These are phyloP conservation scores for Aspergillus egyptiacus DNA, from an alignment of 495 filamentous ascomycete genomes.

Conservation along the genomic window DNA sequence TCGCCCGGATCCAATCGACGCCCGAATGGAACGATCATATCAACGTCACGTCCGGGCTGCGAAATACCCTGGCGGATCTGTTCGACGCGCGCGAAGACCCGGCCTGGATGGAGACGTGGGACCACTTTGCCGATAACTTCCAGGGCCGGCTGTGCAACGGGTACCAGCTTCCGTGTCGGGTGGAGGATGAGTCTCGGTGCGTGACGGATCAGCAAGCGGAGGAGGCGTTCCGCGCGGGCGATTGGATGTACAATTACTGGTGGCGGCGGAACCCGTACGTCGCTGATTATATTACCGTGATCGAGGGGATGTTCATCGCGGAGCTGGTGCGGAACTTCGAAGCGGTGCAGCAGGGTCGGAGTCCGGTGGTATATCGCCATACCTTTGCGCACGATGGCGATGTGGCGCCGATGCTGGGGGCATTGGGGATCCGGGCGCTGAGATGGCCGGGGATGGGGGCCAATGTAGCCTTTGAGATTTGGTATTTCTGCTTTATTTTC, in stretches of 20 bases:
- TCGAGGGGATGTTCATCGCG: conserved; percentile 38
- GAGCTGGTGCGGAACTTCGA: conserved; percentile 35
- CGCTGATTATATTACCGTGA: conserved; percentile 34
- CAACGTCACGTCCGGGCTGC: conserved; percentile 27
- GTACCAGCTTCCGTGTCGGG: conserved; percentile 32
- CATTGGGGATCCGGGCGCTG: conserved; percentile 25
- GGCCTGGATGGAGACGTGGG: conserved; percentile 35
- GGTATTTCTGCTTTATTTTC: conserved; percentile 9
- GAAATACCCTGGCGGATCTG: conserved; percentile 30
- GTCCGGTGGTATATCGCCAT: conserved; percentile 27
- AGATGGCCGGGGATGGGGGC: conserved; percentile 35
- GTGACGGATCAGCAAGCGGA: conserved; percentile 30
- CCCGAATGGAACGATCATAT: conserved; percentile 35
- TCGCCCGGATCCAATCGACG: conserved; percentile 26
- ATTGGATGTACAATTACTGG: conserved; percentile 45
- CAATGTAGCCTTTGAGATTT: conserved; percentile 34
- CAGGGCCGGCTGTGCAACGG: conserved; percentile 41
- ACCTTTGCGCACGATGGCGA: conserved; percentile 34
- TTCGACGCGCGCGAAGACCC: conserved; percentile 25
- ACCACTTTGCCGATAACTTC: conserved; percentile 44
- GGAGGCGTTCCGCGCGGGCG: conserved; percentile 40
- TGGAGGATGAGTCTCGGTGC: conserved; percentile 26
- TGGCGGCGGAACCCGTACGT: conserved; percentile 35
- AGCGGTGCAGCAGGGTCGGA: conserved; percentile 22
- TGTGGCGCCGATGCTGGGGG: conserved; percentile 28